phyloP scores from a whole-genome alignment of 2,329 filamentous ascomycete species.

The Sporothrix inflata region DNA sequence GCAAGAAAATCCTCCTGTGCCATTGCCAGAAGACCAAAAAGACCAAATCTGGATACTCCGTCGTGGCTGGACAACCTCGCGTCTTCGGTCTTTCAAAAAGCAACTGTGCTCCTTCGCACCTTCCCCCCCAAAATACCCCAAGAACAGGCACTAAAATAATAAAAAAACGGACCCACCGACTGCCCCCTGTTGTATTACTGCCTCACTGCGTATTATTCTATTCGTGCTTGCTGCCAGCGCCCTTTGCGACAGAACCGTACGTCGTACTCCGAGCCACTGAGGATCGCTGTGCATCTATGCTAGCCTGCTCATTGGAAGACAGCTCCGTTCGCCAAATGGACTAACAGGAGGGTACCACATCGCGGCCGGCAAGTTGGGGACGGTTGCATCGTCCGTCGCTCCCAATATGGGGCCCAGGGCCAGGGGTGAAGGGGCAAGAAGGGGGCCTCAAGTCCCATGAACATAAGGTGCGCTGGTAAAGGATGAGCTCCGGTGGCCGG shows the following conservation, averaged over 20 bases:
- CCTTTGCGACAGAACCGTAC: neutral
- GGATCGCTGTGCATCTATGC: neutral
- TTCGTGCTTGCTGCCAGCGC: constrained; percentile 2
- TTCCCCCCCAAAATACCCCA: neutral
- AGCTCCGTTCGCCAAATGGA: neutral
- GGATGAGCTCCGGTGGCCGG: constrained; percentile 5
- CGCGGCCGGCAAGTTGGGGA: neutral
- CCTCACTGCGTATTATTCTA: neutral
- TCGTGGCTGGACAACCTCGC: constrained; percentile 1
- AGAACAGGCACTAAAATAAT: neutral
- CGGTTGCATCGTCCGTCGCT: neutral
- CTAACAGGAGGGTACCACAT: constrained; percentile 8
- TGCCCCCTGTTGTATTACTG: neutral
- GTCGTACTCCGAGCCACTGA: constrained; percentile 4
- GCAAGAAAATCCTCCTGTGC: neutral
- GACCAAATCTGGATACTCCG: constrained; percentile 18
- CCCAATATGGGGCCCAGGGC: neutral
- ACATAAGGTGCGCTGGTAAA: neutral
- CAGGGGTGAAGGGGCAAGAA: neutral
- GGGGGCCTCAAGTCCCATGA: neutral
- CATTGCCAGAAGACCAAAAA: too few relatives aligned
- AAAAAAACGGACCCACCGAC: neutral
- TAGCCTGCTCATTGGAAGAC: neutral
- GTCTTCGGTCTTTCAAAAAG: constrained; percentile 19
- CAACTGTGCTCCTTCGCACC: neutral